phyloP scores from a whole-genome alignment of 2,329 filamentous ascomycete species.

The Penicillium sp. region DNA sequence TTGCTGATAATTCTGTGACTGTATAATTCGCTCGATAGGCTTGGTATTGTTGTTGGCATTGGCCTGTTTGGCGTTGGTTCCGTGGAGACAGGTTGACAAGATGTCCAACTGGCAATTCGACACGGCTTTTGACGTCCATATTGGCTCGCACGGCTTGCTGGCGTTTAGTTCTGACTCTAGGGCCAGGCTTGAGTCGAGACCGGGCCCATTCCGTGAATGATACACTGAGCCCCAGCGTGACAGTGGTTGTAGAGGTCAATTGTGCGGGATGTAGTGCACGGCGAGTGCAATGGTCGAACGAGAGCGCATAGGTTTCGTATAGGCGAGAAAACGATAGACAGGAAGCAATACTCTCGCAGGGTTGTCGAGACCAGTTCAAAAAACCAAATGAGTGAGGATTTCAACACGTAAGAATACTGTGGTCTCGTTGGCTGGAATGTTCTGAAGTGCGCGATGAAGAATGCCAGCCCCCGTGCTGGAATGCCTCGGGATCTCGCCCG shows the following conservation, averaged over 20 bases:
- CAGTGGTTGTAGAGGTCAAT: neutral
- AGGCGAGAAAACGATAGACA: slow-evolving; percentile 6
- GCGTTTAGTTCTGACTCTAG: slow-evolving; percentile 16
- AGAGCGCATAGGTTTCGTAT: slow-evolving; percentile 3
- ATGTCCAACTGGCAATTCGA: slow-evolving; percentile 34
- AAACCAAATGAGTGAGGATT: slow-evolving; percentile 1
- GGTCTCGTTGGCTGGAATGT: slow-evolving; percentile 23
- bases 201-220: slow-evolving; percentile 22
- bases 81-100: slow-evolving; percentile 35
- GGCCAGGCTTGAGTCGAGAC: slow-evolving; percentile 18
- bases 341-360: slow-evolving; percentile 8
- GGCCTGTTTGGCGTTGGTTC: slow-evolving; percentile 11
- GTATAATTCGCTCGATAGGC: slow-evolving; percentile 22
- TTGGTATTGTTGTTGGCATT: slow-evolving; percentile 15
- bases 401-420: slow-evolving; percentile 27
- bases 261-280: slow-evolving; percentile 4
- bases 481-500: slow-evolving; percentile 20
- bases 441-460: slow-evolving; percentile 20
- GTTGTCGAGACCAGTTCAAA: slow-evolving; percentile 7
- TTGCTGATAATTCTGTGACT: slow-evolving; percentile 10
- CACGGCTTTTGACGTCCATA: slow-evolving; percentile 29
- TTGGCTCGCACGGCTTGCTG: slow-evolving; percentile 11
- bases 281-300: slow-evolving; percentile 1
- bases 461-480: slow-evolving; percentile 25
- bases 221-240: neutral